Conservation (phyloP, 768 basidiomycete genomes). For the Amylocystis lapponica region DNA sequence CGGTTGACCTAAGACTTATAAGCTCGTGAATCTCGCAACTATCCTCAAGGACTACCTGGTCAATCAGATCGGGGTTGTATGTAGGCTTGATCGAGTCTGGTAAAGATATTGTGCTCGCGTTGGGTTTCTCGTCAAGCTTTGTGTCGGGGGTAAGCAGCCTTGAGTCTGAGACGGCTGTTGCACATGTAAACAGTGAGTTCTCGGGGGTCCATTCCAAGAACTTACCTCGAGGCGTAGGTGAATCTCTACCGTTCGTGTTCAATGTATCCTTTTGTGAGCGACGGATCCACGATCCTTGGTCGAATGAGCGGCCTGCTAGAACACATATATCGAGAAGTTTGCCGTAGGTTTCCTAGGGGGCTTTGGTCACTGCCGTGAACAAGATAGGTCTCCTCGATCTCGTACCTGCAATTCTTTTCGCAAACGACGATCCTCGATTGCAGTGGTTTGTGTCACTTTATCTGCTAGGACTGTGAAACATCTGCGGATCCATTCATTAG, state of each 20-base stretch:
- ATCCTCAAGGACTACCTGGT: conserved; percentile 33
- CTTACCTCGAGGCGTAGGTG: conserved; percentile 57
- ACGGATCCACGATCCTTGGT: conserved; percentile 77
- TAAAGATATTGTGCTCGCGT: conserved; percentile 37
- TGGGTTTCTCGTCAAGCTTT: conserved; percentile 59
- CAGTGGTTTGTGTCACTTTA: conserved; percentile 83
- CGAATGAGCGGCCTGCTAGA: conserved; percentile 66
- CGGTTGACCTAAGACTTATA: conserved; percentile 63
- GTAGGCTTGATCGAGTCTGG: conserved; percentile 24
- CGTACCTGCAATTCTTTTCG: conserved; percentile 83
- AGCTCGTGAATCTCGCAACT: not conserved
- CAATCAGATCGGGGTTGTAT: conserved; percentile 35
- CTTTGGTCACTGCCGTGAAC: not conserved
- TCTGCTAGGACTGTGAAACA: conserved; percentile 76
- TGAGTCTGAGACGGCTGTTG: conserved; percentile 2
- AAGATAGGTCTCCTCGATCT: not conserved
- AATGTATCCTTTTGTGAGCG: conserved; percentile 59
- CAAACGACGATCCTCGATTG: conserved; percentile 83
- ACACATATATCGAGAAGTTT: conserved; percentile 82
- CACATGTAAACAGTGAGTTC: not conserved
- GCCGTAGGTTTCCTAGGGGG: conserved; percentile 66
- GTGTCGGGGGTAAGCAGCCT: too few relatives aligned
- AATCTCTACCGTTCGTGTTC: conserved; percentile 62
- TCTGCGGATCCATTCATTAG: conserved; percentile 39
- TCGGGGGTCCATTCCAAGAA: not conserved